phyloP scores from a whole-genome alignment of 495 filamentous ascomycete species.

The Hypoxylon lienhwacheense region DNA sequence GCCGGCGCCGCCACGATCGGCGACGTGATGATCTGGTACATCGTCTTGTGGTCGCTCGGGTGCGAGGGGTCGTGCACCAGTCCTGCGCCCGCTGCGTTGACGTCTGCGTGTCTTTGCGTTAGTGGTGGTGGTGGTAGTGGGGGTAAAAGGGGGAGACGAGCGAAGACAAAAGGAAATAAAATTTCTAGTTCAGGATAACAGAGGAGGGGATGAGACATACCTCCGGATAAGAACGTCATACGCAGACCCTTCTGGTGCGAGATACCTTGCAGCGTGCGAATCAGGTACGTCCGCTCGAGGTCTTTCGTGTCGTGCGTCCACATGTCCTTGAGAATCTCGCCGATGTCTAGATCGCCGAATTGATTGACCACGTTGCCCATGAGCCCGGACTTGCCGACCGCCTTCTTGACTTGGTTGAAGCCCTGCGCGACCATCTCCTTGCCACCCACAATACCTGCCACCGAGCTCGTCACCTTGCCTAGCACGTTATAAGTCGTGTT shows the following conservation, averaged over 20 bases:
- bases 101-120: constrained; percentile 51
- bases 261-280: constrained; percentile 93
- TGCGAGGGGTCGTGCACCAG: constrained; percentile 91
- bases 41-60: constrained; percentile 93
- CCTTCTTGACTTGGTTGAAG: constrained; percentile 92
- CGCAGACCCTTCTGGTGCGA: constrained; percentile 88
- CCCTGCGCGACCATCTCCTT: constrained; percentile 88
- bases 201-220: constrained; percentile 42
- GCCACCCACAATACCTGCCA: constrained; percentile 91
- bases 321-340: constrained; percentile 91
- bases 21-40: constrained; percentile 96
- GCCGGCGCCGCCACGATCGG: constrained; percentile 89
- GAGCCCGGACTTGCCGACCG: constrained; percentile 88
- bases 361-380: constrained; percentile 94
- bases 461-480: constrained; percentile 89
- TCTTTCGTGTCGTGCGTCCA: constrained; percentile 99
- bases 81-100: constrained; percentile 89
- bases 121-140: not conserved
- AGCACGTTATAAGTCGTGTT: constrained; percentile 93
- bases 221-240: constrained; percentile 93
- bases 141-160: constrained; percentile 7
- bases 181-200: no score
- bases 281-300: constrained; percentile 92
- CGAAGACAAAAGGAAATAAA: not conserved
- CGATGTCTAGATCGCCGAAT: constrained; percentile 94